A percentile compares a stretch with the other conserved stretches of the same genome.
phyloP scores from a whole-genome alignment of 2,329 filamentous ascomycete species.

The Leptodontidium sp. region DNA sequence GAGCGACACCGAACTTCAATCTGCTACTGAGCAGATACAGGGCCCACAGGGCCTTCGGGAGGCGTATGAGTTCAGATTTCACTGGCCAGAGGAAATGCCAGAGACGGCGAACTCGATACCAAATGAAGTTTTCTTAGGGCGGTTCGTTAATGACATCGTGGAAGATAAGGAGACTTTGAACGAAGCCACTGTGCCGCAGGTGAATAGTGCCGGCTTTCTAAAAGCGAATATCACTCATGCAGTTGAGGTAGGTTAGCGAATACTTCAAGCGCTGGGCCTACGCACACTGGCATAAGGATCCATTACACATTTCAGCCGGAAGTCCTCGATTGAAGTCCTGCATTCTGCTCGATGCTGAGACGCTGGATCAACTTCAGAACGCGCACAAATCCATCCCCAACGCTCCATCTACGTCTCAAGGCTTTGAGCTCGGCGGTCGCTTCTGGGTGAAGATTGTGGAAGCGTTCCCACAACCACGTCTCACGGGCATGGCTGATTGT shows the following conservation, averaged over 20 bases:
- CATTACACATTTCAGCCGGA: neutral
- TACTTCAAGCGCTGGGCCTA: neutral
- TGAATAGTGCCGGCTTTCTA: neutral
- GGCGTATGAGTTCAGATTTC: too few species aligned
- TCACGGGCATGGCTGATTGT: neutral
- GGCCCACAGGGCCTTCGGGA: too few species aligned
- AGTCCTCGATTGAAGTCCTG: slow-evolving; percentile 13
- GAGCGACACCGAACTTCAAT: too few species aligned
- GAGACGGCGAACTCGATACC: too few species aligned
- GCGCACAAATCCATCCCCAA: neutral
- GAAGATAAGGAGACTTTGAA: neutral
- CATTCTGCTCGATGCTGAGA: slow-evolving; percentile 6
- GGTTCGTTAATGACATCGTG: neutral
- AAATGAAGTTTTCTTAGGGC: too few species aligned
- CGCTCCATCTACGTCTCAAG: neutral
- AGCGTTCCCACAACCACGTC: neutral
- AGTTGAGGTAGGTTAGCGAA: neutral
- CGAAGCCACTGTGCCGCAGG: neutral
- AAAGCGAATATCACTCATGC: neutral
- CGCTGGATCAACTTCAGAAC: slow-evolving; percentile 2
- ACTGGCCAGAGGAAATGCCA: too few species aligned
- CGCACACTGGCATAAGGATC: neutral
- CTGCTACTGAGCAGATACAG: too few species aligned
- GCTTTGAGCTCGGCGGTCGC: neutral
- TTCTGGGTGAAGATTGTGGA: slow-evolving; percentile 13